Conservation (phyloP, 2,329 filamentous ascomycete genomes). For the Triangularia setosa region DNA sequence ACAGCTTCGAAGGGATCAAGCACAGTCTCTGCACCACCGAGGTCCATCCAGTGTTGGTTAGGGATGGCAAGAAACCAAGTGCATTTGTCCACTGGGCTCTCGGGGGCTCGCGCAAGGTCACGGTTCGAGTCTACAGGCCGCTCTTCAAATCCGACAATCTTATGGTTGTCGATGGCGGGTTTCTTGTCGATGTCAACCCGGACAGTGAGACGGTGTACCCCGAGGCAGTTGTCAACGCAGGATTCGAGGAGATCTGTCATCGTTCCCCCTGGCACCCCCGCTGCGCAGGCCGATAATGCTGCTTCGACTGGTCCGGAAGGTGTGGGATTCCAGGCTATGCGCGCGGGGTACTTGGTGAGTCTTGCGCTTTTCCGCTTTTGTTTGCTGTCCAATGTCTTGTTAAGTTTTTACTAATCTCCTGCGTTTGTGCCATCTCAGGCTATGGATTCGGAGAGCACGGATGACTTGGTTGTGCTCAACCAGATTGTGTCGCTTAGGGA, state of each 20-base stretch:
- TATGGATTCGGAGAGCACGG: constrained; percentile 72
- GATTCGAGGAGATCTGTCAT: constrained; percentile 69
- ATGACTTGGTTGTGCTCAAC: constrained; percentile 77
- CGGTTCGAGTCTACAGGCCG: constrained; percentile 72
- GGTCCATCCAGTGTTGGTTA: constrained; percentile 63
- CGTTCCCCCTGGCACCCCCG: constrained; percentile 79
- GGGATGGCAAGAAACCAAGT: constrained; percentile 68
- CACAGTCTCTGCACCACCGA: constrained; percentile 94
- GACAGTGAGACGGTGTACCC: constrained; percentile 73
- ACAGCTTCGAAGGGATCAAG: constrained; percentile 88
- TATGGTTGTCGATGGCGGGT: constrained; percentile 69
- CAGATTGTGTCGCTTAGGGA: constrained; percentile 88
- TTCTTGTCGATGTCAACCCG: constrained; percentile 76
- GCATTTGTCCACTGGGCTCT: constrained; percentile 88
- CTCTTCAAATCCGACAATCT: constrained; percentile 86
- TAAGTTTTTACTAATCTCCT: too few species aligned
- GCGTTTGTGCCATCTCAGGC: constrained; percentile 43
- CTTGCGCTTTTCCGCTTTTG: not conserved
- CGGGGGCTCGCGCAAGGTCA: constrained; percentile 61
- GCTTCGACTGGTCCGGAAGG: constrained; percentile 54
- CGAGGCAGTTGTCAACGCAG: constrained; percentile 73
- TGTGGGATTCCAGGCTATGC: constrained; percentile 84
- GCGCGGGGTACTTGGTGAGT: constrained; percentile 74
- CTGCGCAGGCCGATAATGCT: constrained; percentile 63
- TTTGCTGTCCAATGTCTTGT: too few species aligned